Conservation (phyloP, 768 basidiomycete genomes). For the Podaxis rugospora region DNA sequence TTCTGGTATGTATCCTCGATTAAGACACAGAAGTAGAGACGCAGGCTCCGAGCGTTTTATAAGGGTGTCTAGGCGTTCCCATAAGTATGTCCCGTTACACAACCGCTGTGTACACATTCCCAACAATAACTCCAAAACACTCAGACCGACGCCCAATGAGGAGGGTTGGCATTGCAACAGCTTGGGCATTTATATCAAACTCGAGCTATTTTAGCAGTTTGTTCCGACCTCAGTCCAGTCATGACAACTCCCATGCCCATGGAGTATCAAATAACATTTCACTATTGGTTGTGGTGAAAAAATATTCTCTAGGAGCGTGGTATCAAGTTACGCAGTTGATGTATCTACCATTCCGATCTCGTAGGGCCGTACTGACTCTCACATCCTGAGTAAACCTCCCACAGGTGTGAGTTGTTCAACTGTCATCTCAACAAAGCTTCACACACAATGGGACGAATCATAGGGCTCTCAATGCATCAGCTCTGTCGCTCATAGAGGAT, state of each 20-base stretch:
- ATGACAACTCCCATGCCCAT: constrained; percentile 5
- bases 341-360: not conserved
- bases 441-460: constrained; percentile 4
- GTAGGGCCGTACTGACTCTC: constrained; percentile 2
- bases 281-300: constrained; percentile 2
- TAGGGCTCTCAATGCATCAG: constrained; percentile 7
- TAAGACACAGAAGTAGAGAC: constrained; percentile 2
- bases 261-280: constrained; percentile 5
- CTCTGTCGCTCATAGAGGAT: not conserved
- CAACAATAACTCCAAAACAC: not conserved
- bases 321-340: not conserved
- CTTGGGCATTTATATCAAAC: not conserved
- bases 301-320: not conserved
- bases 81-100: not conserved
- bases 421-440: constrained; percentile 3
- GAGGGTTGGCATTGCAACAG: constrained; percentile 8
- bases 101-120: not conserved
- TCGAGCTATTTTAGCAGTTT: not conserved
- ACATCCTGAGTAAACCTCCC: constrained; percentile 5
- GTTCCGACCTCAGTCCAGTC: not conserved
- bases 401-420: constrained; percentile 2
- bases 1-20: constrained; percentile 11
- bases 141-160: constrained; percentile 7
- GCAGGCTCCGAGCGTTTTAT: constrained; percentile 1
- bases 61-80: constrained; percentile 1